Evolutionary conservation across 1,139 yeast species (phyloP).

Genomic region (Insectozyma bohioensis): DNA sequence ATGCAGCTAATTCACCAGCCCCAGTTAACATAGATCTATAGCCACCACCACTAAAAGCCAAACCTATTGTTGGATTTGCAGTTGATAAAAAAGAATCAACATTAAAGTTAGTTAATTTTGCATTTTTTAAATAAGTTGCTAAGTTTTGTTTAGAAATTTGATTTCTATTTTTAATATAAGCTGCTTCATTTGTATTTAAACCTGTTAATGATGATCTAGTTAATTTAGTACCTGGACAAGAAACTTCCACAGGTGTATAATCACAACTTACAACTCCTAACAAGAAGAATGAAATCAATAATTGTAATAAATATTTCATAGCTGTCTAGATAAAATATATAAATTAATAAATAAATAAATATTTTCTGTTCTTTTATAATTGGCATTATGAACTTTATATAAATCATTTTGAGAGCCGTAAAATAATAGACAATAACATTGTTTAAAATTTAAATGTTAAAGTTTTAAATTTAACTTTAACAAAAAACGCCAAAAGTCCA

Average conservation of each 20-base stretch:
- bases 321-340: too few relatives aligned
- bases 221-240: constrained; percentile 48
- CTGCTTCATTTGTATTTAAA: constrained; percentile 35
- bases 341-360: too few relatives aligned
- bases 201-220: constrained; percentile 35
- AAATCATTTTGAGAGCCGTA: too few relatives aligned
- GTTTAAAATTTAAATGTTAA: too few relatives aligned
- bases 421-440: too few relatives aligned
- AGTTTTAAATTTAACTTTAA: too few relatives aligned
- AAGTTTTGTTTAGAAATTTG: constrained; percentile 53
- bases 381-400: too few relatives aligned
- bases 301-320: too few relatives aligned
- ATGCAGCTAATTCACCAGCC: constrained; percentile 83
- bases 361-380: too few relatives aligned
- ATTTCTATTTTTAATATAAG: constrained; percentile 51
- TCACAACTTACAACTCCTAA: too few relatives aligned
- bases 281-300: too few relatives aligned
- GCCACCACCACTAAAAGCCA: constrained; percentile 91
- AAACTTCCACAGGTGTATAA: constrained; percentile 65
- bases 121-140: constrained; percentile 52
- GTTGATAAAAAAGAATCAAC: constrained; percentile 42
- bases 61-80: constrained; percentile 45
- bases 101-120: constrained; percentile 61
- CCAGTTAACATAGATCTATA: constrained; percentile 88
- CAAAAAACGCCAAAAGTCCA: too few relatives aligned